These are phyloP conservation scores for Trichoderma virens DNA, from an alignment of 495 filamentous ascomycete genomes.

Conservation along the genomic window DNA sequence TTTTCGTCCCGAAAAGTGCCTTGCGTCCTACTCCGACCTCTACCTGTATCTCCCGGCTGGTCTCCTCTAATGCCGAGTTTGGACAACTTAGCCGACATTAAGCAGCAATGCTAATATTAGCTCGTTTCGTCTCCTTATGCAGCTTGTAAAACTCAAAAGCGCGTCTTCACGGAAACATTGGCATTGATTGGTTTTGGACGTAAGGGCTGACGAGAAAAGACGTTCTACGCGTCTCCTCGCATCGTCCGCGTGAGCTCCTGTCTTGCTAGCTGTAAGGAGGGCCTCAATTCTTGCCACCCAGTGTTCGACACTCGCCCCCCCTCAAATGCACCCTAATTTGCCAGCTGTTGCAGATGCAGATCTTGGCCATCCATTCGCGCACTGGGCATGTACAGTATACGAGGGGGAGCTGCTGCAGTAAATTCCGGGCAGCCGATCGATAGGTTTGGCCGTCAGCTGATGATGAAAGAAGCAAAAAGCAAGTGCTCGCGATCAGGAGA, in stretches of 20 bases:
- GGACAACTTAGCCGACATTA: not conserved
- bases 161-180: not conserved
- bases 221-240: not conserved
- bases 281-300: not conserved
- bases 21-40: not conserved
- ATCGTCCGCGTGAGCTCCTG: too few species aligned
- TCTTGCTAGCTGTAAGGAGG: too few species aligned
- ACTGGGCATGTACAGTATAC: not conserved
- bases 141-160: not conserved
- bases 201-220: not conserved
- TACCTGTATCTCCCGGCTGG: not conserved
- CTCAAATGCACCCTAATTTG: not conserved
- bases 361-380: not conserved
- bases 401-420: not conserved
- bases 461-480: not conserved
- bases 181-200: not conserved
- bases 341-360: not conserved
- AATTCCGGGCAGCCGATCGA: not conserved
- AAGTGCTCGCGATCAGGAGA: constrained; percentile 2
- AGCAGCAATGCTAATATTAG: not conserved
- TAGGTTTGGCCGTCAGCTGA: constrained; percentile 7
- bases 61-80: not conserved
- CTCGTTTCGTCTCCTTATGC: constrained; percentile 4
- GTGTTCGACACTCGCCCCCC: not conserved
- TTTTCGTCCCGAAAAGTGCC: constrained; percentile 1